A percentile compares a stretch with the other conserved stretches of the same genome.
phyloP scores from a whole-genome alignment of 768 basidiomycete genomes.

The Pleurotus citrinopileatus region DNA sequence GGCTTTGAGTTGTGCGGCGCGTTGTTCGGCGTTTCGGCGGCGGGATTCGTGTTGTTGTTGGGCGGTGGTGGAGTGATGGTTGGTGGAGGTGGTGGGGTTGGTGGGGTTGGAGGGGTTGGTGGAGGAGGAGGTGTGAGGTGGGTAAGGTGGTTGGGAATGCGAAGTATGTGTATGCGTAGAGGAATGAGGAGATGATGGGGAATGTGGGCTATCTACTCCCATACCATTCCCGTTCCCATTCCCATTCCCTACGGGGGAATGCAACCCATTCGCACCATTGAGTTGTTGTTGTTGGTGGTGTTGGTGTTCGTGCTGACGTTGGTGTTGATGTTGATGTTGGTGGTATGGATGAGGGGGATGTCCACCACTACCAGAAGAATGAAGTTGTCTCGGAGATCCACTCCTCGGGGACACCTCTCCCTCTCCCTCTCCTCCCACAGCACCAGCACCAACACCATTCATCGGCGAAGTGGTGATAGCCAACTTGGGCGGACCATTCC shows the following conservation, averaged over 20 bases:
- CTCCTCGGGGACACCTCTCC: no score
- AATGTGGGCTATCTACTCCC: not conserved
- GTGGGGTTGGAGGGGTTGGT: conserved; percentile 7
- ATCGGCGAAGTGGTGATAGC: not conserved
- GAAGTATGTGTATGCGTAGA: conserved; percentile 29
- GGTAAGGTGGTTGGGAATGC: conserved; percentile 5
- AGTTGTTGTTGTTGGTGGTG: no score
- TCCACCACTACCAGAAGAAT: not conserved
- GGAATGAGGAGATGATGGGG: conserved; percentile 8
- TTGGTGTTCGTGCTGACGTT: no score
- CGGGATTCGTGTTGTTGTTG: conserved; percentile 62
- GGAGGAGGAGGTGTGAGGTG: conserved; percentile 10
- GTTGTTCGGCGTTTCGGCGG: conserved; percentile 75
- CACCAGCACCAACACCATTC: no score
- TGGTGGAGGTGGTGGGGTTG: conserved; percentile 26
- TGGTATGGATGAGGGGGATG: not conserved
- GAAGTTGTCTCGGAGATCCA: not conserved
- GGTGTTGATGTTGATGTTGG: no score
- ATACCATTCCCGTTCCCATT: not conserved
- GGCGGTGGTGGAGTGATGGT: conserved; percentile 57
- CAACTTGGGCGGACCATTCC: not conserved
- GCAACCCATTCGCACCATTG: not conserved
- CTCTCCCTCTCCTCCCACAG: no score
- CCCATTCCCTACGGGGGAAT: not conserved
- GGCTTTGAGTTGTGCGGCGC: conserved; percentile 65